Evolutionary conservation across 2,329 filamentous ascomycete genomes (phyloP), one percentile per base, ranked within the genome.

Genomic region (Ciborinia camelliae): DNA sequence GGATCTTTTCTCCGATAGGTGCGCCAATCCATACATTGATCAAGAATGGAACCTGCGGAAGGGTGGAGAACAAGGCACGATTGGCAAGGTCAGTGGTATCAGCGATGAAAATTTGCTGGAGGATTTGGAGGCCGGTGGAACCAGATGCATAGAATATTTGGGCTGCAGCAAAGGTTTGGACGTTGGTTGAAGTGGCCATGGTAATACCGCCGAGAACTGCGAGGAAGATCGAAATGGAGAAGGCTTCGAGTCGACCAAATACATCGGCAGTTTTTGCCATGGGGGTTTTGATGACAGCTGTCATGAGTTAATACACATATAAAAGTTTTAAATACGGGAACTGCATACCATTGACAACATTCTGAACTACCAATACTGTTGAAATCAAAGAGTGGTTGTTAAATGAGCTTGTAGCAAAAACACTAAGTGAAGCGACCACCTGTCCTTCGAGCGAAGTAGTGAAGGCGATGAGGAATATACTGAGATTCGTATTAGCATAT

Each of bases 71-170:
- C 63, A 81, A 71, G 67, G 79, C 85, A 75, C 88, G 81, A 71
- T 89, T 88, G 63, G 82, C 79, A 39, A 91, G 77, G 18, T 81
- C 80, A 1, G 87, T 87, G 0, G 86, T 88, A 69, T 91, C 88
- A 23, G 88, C 85, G 63, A 88, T 83, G 70, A 90, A 86, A 39
- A 91, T 81, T 64, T 76, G 30, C 73, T 76, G 7, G 76, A 80
- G 69, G 77, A 90, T 63, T 80, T 79, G 39, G 87, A 75, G 30
- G 15, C 67, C 65, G n/a, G 66, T 69, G 62, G 80, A 79, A 77
- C 89, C 89, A 52, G 88, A 82, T 64, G 81, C 82, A 72, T 88
- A 90, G 68, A 91, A 88, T 3, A 90, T 86, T 68, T 73, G 68
- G 6, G 70, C 71, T 1, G 86, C 86, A 43, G 84, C 83, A 72